Percentiles rank a stretch among this genome's conserved stretches.
phyloP scores from a whole-genome alignment of 2,329 filamentous ascomycete species.

The Fusarium domesticum region DNA sequence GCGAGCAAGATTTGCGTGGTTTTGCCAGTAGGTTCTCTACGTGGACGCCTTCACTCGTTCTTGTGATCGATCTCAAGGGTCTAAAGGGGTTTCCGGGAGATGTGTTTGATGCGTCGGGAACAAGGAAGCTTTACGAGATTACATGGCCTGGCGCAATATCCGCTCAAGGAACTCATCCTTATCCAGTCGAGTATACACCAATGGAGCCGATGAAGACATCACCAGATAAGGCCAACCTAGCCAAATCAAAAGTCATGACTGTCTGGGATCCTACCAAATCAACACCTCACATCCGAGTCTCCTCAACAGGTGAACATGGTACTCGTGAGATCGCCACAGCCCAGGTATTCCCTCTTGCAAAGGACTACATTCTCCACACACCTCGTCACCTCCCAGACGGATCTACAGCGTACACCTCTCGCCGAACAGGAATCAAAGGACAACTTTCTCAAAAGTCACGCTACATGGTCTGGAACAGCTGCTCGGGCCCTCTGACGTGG shows the following conservation, averaged over 20 bases:
- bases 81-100: not conserved
- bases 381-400: not conserved
- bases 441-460: constrained; percentile 3
- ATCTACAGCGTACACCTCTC: not conserved
- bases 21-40: constrained; percentile 2
- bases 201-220: constrained; percentile 5
- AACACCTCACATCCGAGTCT: constrained; percentile 6
- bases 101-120: not conserved
- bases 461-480: constrained; percentile 9
- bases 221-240: not conserved
- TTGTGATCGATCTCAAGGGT: not conserved
- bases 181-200: constrained; percentile 1
- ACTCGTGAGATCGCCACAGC: constrained; percentile 4
- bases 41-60: not conserved
- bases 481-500: constrained; percentile 5
- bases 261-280: constrained; percentile 4
- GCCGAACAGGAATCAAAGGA: not conserved
- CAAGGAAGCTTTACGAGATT: constrained; percentile 3
- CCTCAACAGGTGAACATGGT: not conserved
- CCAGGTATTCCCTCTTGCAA: constrained; percentile 6
- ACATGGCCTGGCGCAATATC: constrained; percentile 5
- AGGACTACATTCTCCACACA: constrained; percentile 9
- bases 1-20: constrained; percentile 1
- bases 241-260: constrained; percentile 1
- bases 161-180: not conserved